phyloP scores from a whole-genome alignment of 2,329 filamentous ascomycete species.

The Aspergillus japonicus region DNA sequence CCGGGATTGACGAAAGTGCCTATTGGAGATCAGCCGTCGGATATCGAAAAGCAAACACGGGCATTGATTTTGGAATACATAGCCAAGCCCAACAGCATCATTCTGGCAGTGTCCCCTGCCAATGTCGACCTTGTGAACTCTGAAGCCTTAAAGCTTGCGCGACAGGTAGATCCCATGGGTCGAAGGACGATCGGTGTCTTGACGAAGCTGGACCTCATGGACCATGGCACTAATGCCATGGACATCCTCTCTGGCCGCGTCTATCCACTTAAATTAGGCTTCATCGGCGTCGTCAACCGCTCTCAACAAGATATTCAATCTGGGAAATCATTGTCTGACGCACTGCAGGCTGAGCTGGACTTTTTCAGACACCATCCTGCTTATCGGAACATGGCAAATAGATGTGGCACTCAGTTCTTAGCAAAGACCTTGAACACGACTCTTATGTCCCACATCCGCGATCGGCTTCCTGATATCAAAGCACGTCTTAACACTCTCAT shows the following conservation, averaged over 20 bases:
- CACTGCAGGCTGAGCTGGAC: conserved; percentile 82
- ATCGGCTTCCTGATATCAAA: conserved; percentile 95
- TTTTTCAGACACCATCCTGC: conserved; percentile 98
- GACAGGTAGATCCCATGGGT: conserved; percentile 93
- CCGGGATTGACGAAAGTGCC: conserved; percentile 97
- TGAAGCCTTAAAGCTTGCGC: conserved; percentile 91
- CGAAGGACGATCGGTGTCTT: conserved; percentile 93
- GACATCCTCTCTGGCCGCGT: conserved; percentile 97
- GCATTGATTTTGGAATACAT: conserved; percentile 98
- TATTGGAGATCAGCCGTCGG: conserved; percentile 93
- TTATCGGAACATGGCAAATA: conserved; percentile 90
- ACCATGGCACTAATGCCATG: conserved; percentile 95
- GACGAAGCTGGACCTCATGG: conserved; percentile 97
- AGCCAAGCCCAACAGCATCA: conserved; percentile 97
- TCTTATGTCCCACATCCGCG: conserved; percentile 93
- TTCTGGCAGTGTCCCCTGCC: conserved; percentile 92
- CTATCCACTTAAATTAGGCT: conserved; percentile 93
- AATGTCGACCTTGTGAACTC: conserved; percentile 99
- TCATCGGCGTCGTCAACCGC: conserved; percentile 96
- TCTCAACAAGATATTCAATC: conserved; percentile 98
- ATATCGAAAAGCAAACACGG: conserved; percentile 98
- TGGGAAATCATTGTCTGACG: conserved; percentile 91
- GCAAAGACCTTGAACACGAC: conserved; percentile 94
- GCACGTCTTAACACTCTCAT: conserved; percentile 95
- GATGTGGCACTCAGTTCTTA: conserved; percentile 90